Percentiles rank a stretch among this genome's conserved stretches.
Conservation (phyloP, 345 rosid genomes). For the Melaleuca quinquenervia region DNA sequence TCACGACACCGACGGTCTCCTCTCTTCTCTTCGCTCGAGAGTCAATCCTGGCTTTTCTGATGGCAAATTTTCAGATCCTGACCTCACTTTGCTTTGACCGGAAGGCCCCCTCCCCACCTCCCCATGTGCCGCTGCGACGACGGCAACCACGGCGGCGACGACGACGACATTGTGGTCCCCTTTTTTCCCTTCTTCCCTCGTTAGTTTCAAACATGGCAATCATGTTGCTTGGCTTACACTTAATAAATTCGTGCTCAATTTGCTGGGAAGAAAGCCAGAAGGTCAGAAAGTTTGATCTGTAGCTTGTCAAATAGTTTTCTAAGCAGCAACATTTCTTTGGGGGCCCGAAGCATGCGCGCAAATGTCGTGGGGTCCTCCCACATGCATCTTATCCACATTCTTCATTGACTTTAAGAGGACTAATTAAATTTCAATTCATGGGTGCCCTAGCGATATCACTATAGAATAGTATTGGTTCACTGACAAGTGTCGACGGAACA, state of each 20-base stretch:
- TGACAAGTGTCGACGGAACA: not conserved
- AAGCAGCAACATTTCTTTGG: not conserved
- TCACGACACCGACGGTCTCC: not conserved
- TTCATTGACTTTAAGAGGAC: not conserved
- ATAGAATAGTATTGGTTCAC: not conserved
- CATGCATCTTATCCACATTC: not conserved
- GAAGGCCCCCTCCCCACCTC: not conserved
- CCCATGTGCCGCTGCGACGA: not conserved
- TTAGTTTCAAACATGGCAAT: not conserved
- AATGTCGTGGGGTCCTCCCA: not conserved
- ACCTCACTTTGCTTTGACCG: not conserved
- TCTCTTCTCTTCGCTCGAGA: not conserved
- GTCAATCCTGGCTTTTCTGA: not conserved
- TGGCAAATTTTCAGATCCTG: not conserved
- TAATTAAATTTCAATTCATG: not conserved
- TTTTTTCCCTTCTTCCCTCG: not conserved
- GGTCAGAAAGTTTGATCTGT: not conserved
- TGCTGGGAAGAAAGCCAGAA: not conserved
- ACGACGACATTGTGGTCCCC: not conserved
- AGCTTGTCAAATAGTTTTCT: not conserved
- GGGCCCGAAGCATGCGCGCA: not conserved
- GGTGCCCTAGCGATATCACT: not conserved
- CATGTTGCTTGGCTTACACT: not conserved
- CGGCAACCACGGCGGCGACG: not conserved
- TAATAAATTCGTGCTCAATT: not conserved